Evolutionary conservation across 2,329 filamentous ascomycete species (phyloP), one percentile per base, ranked within the genome.

Genomic region (Sporothrix mexicana): DNA sequence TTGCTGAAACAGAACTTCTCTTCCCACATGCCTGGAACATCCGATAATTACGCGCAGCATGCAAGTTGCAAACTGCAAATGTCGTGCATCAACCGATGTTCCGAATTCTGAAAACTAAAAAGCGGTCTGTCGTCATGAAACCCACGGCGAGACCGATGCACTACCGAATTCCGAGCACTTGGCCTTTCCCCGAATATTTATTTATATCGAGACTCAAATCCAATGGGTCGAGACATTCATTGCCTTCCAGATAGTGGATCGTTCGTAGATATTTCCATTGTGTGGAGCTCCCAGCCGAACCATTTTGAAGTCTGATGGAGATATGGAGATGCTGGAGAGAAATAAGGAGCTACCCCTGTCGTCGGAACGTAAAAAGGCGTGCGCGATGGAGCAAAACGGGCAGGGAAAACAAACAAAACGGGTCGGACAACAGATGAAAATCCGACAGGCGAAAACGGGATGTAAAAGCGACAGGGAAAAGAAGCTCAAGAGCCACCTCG

Each of bases 251-350:
- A 53, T 57, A 15, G 25, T 41, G 25, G 57, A 41, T 13, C 55
- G n/a, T n/a, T 8, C n/a, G 12, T 15, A 15, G 25, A n/a, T 25
- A 30, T 62, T 43, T 62, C 17, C 10, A 23, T 64, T 17, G 10
- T 43, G 59, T 66, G 61, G 41, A 41, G 61, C 20, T 25, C 55
- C 23, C 55, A 59, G 5, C n/a, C 41, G 61, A n/a, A 13, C 3
- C 6, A 45, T 47, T 25, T 66, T 17, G 30, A 45, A n/a, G 41
- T 25, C n/a, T 43, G 36, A 45, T 47, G 57, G 30, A 51, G 49
- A 53, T 53, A 20, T n/a, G 20, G 53, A 47, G 61, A 9, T 66
- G 41, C n/a, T 66, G 61, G 61, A 66, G 61, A 25, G 2, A 13
- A 15, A n/a, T n/a, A 4, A 36, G 30, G 30, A 36, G 61, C 41